Evolutionary conservation across 2,329 filamentous ascomycete genomes (phyloP), one percentile per base, ranked within the genome.

Genomic region (Beauveria bassiana): DNA sequence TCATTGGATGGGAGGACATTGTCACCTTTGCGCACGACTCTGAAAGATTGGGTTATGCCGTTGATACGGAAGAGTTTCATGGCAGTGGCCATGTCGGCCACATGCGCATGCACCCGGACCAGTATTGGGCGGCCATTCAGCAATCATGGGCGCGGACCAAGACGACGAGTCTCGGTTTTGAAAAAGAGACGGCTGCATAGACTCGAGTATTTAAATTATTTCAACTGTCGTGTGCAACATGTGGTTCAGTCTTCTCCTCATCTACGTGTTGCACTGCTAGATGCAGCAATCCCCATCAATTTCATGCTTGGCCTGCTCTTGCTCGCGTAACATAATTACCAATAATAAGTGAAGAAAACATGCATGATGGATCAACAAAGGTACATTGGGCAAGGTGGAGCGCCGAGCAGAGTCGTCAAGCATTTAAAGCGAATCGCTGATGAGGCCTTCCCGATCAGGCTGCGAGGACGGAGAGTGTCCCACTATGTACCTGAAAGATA

Each of bases 1-100:
- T 87, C 63, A 84, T 87, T 12, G 69, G 73, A 3, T 81, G 77
- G 69, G 68, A 80, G 62, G 83, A 86, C 63, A 79, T 86, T 0
- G 81, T 85, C 65, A 73, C 73, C 16, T 81, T 86, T 66, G 81
- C 78, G 0, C 77, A 78, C 2, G 70, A 77, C 42, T 79, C 82
- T 1, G 73, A 69, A 62, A 66, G 68, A 14, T 74, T 74, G 59
- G 85, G 85, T 0, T 86, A 81, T 65, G 67, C 20, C 2, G 45
- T 50, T 5, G 55, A 59, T 5, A 72, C 76, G 22, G 80, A 83
- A 62, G 67, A 79, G 34, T 88, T 88, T 64, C 77, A 83, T 55
- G 81, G 79, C 4, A 85, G 81, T 55, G 73, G 78, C 1, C 86
- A 89, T 70, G 85, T 86, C 20, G 83, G 82, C 1, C 84, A 88